Conservation (phyloP, 73 alveolate genomes). For the Tetrahymena malaccensis region DNA sequence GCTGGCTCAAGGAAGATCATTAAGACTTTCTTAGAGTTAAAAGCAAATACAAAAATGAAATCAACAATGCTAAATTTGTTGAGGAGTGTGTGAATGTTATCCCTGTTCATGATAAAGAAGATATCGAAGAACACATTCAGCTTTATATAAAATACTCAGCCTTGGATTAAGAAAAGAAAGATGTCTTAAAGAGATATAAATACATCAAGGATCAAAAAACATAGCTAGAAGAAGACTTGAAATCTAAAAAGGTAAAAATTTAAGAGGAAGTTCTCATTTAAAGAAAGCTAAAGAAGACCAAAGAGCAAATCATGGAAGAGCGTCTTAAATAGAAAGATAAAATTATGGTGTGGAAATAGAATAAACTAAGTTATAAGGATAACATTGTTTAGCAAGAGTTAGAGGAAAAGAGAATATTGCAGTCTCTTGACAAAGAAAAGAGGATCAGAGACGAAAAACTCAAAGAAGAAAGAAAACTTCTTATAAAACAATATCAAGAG, state of each 20-base stretch:
- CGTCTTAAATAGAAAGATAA: background rate
- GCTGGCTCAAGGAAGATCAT: background rate
- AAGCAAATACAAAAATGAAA: background rate
- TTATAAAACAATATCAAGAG: background rate
- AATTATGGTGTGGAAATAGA: background rate
- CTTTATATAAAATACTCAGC: background rate
- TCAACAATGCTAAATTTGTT: background rate
- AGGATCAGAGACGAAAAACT: background rate
- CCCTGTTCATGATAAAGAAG: background rate
- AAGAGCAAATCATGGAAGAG: background rate
- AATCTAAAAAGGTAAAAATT: background rate
- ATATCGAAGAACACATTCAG: background rate
- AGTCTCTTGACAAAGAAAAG: background rate
- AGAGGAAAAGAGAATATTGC: background rate
- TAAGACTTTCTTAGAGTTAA: background rate
- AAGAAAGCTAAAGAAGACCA: background rate
- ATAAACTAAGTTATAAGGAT: background rate
- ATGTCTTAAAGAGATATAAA: background rate
- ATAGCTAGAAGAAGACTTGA: background rate
- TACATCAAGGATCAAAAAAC: background rate
- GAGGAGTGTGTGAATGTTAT: background rate
- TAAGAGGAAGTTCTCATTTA: background rate
- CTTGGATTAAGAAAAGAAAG: background rate
- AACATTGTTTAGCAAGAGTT: background rate
- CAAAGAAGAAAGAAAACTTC: background rate